A percentile compares a stretch with the other conserved stretches of the same genome.
phyloP scores from a whole-genome alignment of 2,329 filamentous ascomycete species.

The Ascomycota sp. region DNA sequence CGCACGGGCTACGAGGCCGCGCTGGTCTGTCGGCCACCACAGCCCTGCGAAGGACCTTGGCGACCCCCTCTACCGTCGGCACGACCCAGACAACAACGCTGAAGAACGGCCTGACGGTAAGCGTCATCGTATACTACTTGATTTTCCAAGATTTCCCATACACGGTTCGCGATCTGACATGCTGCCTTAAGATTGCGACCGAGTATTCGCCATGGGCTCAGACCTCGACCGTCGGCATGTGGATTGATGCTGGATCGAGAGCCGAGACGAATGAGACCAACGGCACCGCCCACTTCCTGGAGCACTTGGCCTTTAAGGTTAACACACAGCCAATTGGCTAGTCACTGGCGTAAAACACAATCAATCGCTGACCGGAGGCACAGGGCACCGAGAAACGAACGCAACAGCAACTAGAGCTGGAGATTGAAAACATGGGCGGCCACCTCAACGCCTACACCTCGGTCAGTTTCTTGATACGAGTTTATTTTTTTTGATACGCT shows the following conservation, averaged over 20 bases:
- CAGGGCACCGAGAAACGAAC: constrained; percentile 83
- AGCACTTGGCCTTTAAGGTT: constrained; percentile 99
- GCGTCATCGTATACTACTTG: constrained; percentile 12
- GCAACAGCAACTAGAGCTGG: constrained; percentile 92
- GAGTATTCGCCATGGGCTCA: constrained; percentile 96
- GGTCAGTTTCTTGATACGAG: constrained; percentile 33
- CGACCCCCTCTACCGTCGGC: constrained; percentile 58
- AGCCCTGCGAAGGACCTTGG: constrained; percentile 66
- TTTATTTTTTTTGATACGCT: constrained; percentile 3
- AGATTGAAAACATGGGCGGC: constrained; percentile 99
- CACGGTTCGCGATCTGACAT: constrained; percentile 8
- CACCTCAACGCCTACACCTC: constrained; percentile 99
- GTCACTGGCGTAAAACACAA: too few species aligned
- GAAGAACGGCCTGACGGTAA: constrained; percentile 89
- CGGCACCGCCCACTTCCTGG: constrained; percentile 96
- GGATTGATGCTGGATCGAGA: constrained; percentile 96
- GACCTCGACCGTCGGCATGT: constrained; percentile 93
- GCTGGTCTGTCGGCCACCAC: constrained; percentile 58
- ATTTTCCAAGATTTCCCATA: constrained; percentile 13
- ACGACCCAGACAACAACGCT: constrained; percentile 92
- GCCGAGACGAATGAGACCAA: constrained; percentile 97
- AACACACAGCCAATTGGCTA: too few species aligned
- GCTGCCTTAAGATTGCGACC: constrained; percentile 55
- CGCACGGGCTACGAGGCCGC: constrained; percentile 72
- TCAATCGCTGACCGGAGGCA: background rate